phyloP scores from a whole-genome alignment of 768 basidiomycete species.

The Tulasnella sp. region DNA sequence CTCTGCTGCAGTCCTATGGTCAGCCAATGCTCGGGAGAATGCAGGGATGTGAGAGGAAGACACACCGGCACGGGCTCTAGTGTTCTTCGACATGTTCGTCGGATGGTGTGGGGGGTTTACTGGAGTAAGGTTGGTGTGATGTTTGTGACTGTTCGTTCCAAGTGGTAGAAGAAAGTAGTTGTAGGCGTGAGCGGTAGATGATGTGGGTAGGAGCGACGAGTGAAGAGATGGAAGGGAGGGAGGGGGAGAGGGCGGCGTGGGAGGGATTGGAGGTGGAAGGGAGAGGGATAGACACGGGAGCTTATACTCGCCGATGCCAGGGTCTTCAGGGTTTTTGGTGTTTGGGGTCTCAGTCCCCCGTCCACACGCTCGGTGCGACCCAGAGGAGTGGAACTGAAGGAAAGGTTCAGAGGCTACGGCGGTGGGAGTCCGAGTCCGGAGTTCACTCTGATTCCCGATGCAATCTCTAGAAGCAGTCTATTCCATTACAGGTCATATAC shows the following conservation, averaged over 20 bases:
- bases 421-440: background rate
- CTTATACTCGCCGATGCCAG: background rate
- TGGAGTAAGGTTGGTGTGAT: background rate
- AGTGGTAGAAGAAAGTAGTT: background rate
- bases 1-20: background rate
- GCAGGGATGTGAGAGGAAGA: background rate
- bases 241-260: background rate
- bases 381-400: background rate
- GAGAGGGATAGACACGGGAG: background rate
- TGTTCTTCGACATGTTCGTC: conserved; percentile 1
- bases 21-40: background rate
- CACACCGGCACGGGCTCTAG: background rate
- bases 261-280: background rate
- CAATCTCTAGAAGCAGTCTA: background rate
- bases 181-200: background rate
- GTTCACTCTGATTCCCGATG: background rate
- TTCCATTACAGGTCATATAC: background rate
- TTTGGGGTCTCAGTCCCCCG: background rate
- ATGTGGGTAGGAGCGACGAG: background rate
- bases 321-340: background rate
- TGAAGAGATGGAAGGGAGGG: background rate
- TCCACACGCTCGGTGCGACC: background rate
- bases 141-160: background rate
- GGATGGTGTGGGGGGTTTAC: background rate
- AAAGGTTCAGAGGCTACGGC: background rate